Evolutionary conservation across 2,329 filamentous ascomycete species (phyloP).

Genomic region (Iodosphaeria phyllophila): DNA sequence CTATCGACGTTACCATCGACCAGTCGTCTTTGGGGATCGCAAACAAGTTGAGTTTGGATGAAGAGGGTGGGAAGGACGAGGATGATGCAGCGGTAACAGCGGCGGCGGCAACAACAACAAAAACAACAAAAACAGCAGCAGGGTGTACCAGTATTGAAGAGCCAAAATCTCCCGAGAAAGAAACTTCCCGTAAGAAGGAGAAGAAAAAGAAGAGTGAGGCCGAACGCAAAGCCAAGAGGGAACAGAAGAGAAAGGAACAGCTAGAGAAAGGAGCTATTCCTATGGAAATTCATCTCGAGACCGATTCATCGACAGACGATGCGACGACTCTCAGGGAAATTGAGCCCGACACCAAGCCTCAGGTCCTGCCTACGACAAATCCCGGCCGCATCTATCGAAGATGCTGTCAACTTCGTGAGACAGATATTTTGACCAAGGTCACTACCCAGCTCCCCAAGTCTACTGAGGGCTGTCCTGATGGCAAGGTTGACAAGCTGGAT

Average conservation of each 20-base stretch:
- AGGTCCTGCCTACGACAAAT: conserved; percentile 67
- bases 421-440: conserved; percentile 77
- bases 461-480: conserved; percentile 44
- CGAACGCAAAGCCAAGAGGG: conserved; percentile 79
- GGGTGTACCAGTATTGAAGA: conserved; percentile 13
- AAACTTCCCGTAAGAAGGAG: conserved; percentile 59
- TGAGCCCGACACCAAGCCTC: conserved; percentile 33
- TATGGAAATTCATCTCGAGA: conserved; percentile 61
- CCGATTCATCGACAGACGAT: conserved; percentile 32
- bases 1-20: conserved; percentile 23
- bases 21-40: conserved; percentile 19
- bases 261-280: conserved; percentile 78
- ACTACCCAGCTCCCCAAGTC: conserved; percentile 69
- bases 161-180: conserved; percentile 17
- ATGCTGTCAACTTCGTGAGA: conserved; percentile 87
- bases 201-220: conserved; percentile 94
- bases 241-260: conserved; percentile 68
- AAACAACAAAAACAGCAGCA: conserved; percentile 8
- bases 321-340: conserved; percentile 11
- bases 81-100: conserved; percentile 8
- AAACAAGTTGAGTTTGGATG: conserved; percentile 4
- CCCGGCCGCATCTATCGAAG: conserved; percentile 82
- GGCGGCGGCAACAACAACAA: conserved; percentile 9
- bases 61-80: conserved; percentile 9
- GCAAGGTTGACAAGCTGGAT: conserved; percentile 68